Conservation (phyloP, 352 stramenopile genomes). For the Saprolegnia parasitica region DNA sequence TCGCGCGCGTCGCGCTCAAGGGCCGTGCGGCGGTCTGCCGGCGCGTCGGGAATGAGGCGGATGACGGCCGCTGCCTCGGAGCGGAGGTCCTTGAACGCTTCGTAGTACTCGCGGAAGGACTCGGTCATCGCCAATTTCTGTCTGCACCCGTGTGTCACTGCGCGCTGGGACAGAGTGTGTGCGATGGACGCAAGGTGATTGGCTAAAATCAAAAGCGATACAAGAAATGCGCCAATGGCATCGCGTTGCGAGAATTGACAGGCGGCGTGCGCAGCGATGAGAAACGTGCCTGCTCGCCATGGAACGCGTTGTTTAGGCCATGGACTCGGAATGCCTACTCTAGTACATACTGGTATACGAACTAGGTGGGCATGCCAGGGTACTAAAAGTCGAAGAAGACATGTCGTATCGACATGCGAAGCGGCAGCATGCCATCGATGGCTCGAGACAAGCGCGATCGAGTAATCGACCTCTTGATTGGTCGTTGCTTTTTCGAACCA, state of each 20-base stretch:
- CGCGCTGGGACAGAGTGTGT: not conserved
- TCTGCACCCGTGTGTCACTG: not conserved
- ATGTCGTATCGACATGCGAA: no score
- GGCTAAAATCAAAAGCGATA: not conserved
- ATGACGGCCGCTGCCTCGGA: conserved; percentile 18
- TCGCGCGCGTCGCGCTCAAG: conserved; percentile 12
- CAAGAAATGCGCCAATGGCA: not conserved
- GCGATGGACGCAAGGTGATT: not conserved
- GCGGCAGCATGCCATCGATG: no score
- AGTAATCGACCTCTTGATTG: no score
- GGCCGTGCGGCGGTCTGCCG: not conserved
- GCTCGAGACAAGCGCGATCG: no score
- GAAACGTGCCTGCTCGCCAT: no score
- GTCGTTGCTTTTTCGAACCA: no score
- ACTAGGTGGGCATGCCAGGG: no score
- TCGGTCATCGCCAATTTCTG: conserved; percentile 17
- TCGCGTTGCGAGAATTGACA: not conserved
- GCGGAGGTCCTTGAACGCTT: conserved; percentile 24
- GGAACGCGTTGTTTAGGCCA: no score
- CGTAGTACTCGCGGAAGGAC: conserved; percentile 23
- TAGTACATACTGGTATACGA: no score
- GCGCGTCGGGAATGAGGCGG: conserved; percentile 10
- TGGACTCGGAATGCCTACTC: no score
- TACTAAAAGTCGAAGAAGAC: no score
- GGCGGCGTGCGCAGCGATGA: no score